A percentile compares a stretch with the other conserved stretches of the same genome.
phyloP scores from a whole-genome alignment of 768 basidiomycete species.

The Omphalotus guepiniiformis region DNA sequence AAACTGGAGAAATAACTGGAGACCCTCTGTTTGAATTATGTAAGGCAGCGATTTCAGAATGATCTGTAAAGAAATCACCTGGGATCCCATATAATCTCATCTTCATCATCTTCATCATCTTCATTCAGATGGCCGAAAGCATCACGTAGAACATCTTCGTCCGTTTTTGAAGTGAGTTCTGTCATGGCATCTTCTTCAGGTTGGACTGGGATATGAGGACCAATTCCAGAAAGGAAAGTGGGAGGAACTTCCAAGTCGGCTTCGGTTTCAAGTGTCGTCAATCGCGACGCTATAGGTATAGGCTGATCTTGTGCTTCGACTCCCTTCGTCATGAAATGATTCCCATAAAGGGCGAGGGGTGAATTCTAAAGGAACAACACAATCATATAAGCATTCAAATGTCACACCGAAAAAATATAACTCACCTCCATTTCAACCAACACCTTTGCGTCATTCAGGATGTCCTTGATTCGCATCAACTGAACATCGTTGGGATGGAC shows the following conservation, averaged over 20 bases:
- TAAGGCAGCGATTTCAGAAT: background rate
- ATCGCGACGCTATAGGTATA: background rate
- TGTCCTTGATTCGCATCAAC: slow-evolving; percentile 87
- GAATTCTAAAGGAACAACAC: slow-evolving; percentile 28
- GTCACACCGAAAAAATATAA: slow-evolving; percentile 9
- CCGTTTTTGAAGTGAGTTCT: slow-evolving; percentile 67
- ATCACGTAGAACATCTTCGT: slow-evolving; percentile 77
- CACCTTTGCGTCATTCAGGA: slow-evolving; percentile 65
- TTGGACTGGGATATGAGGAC: slow-evolving; percentile 6
- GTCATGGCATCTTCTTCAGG: slow-evolving; percentile 57
- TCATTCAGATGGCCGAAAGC: slow-evolving; percentile 50
- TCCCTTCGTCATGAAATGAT: slow-evolving; percentile 30
- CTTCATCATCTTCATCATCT: slow-evolving; percentile 42
- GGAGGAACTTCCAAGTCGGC: slow-evolving; percentile 19
- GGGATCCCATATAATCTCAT: slow-evolving; percentile 71
- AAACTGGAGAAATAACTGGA: background rate
- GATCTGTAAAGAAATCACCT: slow-evolving; percentile 8
- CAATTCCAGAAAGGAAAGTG: background rate
- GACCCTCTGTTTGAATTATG: background rate
- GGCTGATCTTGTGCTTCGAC: slow-evolving; percentile 15
- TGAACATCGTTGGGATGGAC: slow-evolving; percentile 93
- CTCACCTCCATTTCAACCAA: slow-evolving; percentile 59
- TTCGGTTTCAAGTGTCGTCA: too few species aligned
- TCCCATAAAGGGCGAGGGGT: slow-evolving; percentile 33
- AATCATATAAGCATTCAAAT: background rate